phyloP scores from a whole-genome alignment of 306 rosid genomes.

The Geum urbanum region DNA sequence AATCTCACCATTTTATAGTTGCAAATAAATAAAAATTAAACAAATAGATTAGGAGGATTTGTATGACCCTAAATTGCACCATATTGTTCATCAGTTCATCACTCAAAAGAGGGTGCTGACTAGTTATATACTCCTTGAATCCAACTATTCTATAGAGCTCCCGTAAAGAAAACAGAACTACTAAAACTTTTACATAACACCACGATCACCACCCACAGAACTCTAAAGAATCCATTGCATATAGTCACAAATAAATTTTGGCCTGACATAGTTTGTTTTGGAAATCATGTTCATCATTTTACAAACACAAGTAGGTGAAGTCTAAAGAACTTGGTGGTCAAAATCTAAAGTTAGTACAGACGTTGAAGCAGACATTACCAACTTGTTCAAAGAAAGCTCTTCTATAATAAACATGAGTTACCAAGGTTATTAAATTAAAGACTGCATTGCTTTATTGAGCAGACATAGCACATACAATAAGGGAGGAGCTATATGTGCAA shows the following conservation, averaged over 20 bases:
- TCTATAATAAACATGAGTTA: not conserved
- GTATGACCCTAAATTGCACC: not conserved
- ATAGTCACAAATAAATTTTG: not conserved
- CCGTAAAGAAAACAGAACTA: not conserved
- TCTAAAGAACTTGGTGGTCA: not conserved
- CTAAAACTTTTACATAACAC: not conserved
- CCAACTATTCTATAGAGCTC: not conserved
- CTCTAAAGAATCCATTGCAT: not conserved
- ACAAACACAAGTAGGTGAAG: not conserved
- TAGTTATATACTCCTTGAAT: not conserved
- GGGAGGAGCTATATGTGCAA: constrained; percentile 6
- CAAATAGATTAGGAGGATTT: not conserved
- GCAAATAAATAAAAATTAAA: not conserved
- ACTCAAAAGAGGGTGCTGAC: constrained; percentile 3
- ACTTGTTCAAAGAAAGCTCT: not conserved
- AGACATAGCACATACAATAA: constrained; percentile 19
- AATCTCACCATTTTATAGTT: not conserved
- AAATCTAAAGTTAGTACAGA: not conserved
- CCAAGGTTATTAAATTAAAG: not conserved
- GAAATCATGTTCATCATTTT: not conserved
- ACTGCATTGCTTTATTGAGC: constrained; percentile 13
- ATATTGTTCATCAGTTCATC: no score
- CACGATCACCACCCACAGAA: not conserved
- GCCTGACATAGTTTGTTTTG: not conserved
- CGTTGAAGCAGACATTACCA: not conserved